phyloP scores from a whole-genome alignment of 768 basidiomycete species.

The Paxillus ammoniavirescens region DNA sequence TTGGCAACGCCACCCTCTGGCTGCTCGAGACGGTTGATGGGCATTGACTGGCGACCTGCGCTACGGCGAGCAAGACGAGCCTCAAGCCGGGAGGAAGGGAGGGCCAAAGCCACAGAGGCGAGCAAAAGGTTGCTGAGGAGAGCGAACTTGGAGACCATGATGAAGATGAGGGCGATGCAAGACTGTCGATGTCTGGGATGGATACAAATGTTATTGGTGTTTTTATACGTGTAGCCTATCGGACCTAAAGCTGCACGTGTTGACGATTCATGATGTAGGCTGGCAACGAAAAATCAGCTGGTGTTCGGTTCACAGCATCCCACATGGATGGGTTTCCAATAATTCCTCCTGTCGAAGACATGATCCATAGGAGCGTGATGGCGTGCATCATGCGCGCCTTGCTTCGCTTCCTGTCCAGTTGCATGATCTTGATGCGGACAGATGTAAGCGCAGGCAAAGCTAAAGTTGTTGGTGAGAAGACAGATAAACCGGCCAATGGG shows the following conservation, averaged over 20 bases:
- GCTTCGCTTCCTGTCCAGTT: too few species aligned
- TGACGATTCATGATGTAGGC: neutral
- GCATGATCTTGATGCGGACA: too few species aligned
- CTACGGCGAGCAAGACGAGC: conserved; percentile 15
- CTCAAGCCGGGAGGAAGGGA: conserved; percentile 12
- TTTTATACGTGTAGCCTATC: conserved; percentile 12
- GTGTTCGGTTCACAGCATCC: too few species aligned
- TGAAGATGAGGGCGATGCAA: neutral
- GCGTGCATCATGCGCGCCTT: too few species aligned
- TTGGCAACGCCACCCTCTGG: neutral
- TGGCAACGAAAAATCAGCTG: neutral
- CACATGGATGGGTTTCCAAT: neutral
- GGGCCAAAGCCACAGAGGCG: conserved; percentile 14
- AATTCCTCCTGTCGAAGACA: neutral
- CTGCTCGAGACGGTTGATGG: conserved; percentile 1
- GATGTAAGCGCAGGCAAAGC: too few species aligned
- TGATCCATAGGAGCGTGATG: too few species aligned
- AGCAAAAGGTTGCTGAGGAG: conserved; percentile 18
- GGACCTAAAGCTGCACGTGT: conserved; percentile 1
- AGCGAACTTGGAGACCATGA: conserved; percentile 18
- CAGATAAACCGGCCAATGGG: too few species aligned
- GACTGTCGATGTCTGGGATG: conserved; percentile 2
- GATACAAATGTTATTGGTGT: neutral
- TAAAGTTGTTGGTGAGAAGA: too few species aligned
- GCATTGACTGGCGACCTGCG: conserved; percentile 11